Percentiles rank a stretch among this genome's conserved stretches.
Conservation (phyloP, 2,329 filamentous ascomycete species). For the Sarocladium strictum region DNA sequence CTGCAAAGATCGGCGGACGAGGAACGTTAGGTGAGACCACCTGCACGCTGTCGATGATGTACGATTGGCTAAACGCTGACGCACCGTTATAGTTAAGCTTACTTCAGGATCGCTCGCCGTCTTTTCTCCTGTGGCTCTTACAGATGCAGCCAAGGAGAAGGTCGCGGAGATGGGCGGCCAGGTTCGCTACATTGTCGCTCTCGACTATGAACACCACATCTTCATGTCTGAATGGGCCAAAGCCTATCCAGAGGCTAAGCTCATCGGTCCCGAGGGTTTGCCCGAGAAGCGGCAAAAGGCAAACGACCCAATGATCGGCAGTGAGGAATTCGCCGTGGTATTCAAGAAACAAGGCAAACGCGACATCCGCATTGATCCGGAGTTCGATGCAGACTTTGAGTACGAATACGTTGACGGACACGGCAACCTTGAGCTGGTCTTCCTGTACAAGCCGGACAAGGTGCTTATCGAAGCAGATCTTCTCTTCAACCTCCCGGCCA, state of each 20-base stretch:
- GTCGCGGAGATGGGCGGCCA: slow-evolving; percentile 59
- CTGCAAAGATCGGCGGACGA: slow-evolving; percentile 76
- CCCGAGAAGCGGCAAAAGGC: slow-evolving; percentile 68
- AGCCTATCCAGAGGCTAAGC: slow-evolving; percentile 69
- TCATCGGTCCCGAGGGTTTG: slow-evolving; percentile 79
- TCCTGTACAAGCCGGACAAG: slow-evolving; percentile 71
- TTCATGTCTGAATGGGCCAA: slow-evolving; percentile 80
- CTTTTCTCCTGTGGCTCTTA: slow-evolving; percentile 87
- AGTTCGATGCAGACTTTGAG: slow-evolving; percentile 84
- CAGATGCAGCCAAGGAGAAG: slow-evolving; percentile 62
- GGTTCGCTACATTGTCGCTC: slow-evolving; percentile 79
- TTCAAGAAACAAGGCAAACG: slow-evolving; percentile 54
- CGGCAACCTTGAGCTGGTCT: slow-evolving; percentile 80
- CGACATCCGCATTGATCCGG: slow-evolving; percentile 54
- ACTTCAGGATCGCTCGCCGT: slow-evolving; percentile 73
- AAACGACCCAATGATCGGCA: slow-evolving; percentile 36
- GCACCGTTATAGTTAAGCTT: slow-evolving; percentile 59
- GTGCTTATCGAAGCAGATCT: slow-evolving; percentile 86
- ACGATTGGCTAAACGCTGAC: slow-evolving; percentile 6
- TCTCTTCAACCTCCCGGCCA: slow-evolving; percentile 83
- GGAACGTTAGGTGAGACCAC: slow-evolving; percentile 68
- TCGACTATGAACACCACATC: slow-evolving; percentile 92
- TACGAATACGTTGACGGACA: slow-evolving; percentile 78
- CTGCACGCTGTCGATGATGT: too few species aligned
- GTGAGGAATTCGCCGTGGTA: slow-evolving; percentile 58